A percentile compares a stretch with the other conserved stretches of the same genome.
Conservation (phyloP, 2,329 filamentous ascomycete genomes). For the Paramyrothecium roridum region DNA sequence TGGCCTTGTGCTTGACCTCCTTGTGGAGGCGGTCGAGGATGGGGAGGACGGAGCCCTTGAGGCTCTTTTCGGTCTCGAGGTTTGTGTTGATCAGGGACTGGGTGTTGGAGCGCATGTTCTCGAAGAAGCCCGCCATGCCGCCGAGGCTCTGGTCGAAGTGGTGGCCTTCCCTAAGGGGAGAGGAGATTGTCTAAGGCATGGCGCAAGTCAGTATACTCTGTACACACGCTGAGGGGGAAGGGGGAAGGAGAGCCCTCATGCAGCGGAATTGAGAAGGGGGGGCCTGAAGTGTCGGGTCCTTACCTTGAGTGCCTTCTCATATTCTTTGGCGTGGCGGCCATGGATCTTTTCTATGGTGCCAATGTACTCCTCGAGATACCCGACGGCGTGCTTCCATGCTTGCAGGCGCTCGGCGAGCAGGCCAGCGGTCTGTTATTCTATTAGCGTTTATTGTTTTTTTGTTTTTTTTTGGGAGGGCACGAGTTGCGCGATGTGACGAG, state of each 20-base stretch:
- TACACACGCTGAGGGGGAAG: not conserved
- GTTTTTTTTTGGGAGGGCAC: no score
- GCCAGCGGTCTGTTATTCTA: conserved; percentile 60
- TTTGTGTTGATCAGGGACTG: conserved; percentile 88
- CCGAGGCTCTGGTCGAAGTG: conserved; percentile 92
- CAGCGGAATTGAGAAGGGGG: not conserved
- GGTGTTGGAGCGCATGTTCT: conserved; percentile 90
- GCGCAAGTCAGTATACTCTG: conserved; percentile 3
- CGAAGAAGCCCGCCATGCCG: conserved; percentile 85
- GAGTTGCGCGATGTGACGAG: not conserved
- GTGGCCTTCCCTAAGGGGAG: conserved; percentile 82
- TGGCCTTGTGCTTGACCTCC: conserved; percentile 95
- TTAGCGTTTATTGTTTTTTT: not conserved
- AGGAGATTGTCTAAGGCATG: conserved; percentile 70
- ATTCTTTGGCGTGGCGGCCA: conserved; percentile 84
- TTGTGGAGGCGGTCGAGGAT: conserved; percentile 88
- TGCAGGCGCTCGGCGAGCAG: conserved; percentile 84
- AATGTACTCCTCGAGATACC: conserved; percentile 88
- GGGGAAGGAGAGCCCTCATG: not conserved
- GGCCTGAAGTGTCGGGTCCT: not conserved
- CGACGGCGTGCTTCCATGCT: conserved; percentile 94
- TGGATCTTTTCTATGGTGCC: conserved; percentile 81
- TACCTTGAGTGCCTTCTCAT: conserved; percentile 88
- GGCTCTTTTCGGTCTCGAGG: conserved; percentile 83
- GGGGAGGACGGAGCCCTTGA: conserved; percentile 83